Conservation (phyloP, 495 filamentous ascomycete genomes). For the Hyaloscypha variabilis region DNA sequence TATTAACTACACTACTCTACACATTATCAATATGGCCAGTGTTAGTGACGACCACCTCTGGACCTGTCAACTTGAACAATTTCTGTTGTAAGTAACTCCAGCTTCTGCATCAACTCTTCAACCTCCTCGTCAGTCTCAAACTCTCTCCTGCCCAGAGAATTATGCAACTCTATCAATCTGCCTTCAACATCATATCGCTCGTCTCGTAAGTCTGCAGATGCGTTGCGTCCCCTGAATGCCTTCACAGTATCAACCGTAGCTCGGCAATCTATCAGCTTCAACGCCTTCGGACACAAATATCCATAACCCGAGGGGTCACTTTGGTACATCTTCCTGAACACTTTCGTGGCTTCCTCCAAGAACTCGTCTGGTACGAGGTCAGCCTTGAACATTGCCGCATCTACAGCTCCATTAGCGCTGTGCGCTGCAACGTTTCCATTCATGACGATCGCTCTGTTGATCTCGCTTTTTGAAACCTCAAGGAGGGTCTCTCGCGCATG, state of each 20-base stretch:
- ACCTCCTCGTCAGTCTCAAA: neutral
- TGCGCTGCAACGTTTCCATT: conserved; percentile 16
- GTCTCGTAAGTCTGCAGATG: neutral
- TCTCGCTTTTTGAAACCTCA: neutral
- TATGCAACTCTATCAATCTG: too few species aligned
- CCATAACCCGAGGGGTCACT: neutral
- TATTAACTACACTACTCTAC: neutral
- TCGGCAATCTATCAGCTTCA: conserved; percentile 8
- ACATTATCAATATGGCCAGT: too few species aligned
- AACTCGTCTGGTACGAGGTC: conserved; percentile 3
- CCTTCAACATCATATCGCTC: conserved; percentile 6
- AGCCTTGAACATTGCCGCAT: conserved; percentile 9
- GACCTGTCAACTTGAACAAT: conserved; percentile 11
- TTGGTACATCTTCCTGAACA: neutral
- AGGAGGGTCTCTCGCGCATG: neutral
- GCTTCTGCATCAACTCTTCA: neutral
- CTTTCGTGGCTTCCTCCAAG: neutral
- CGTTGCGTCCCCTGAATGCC: neutral
- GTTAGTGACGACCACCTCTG: too few species aligned
- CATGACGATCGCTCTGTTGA: conserved; percentile 10
- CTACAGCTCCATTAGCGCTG: conserved; percentile 6
- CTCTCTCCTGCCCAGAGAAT: neutral
- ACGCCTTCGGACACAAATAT: neutral
- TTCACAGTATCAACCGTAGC: conserved; percentile 4
- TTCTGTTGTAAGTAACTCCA: conserved; percentile 9